Evolutionary conservation across 805 yeast genomes (phyloP), one percentile per base, ranked within the genome.

Genomic region (Pichia ethanolica): DNA sequence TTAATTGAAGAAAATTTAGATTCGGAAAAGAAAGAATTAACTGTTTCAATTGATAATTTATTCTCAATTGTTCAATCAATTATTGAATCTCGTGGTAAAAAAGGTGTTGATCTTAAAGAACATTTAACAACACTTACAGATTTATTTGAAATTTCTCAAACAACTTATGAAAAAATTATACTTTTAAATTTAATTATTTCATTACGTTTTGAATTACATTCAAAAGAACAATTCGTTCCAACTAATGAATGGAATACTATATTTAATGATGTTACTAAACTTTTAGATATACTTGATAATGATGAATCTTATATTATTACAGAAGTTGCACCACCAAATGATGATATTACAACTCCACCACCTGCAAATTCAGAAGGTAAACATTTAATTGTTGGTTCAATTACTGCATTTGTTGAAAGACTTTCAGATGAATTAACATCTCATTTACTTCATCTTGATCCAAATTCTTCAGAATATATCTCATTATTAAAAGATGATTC

Each of bases 401-500:
- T 93, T 44, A 79, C 86, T 44, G 83, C 97, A 8, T 79, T 86
- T 52, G 85, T 91, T 53, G 99, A 91, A 72, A 83, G 97, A 68
- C 77, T 93, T 54, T 97, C 89, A 64, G 98, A 91, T 62, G 99
- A 93, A 72, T 84, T 90, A 61, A 86, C 86, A 54, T 82, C 84
- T 58, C 88, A 95, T 43, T 77, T 93, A 60, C 89, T 90, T 65
- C 80, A 80, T 57, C 83, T 89, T 61, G 98, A 93, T 68, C 96
- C 97, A 42, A 97, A 93, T 66, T 86, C 97, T 27, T 83, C 88
- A 50, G 99, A 93, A 68, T 93, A 91, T 68, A 78, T 93, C 57
- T 86, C 84, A 57, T 81, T 98, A 67, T 78, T 93, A 64, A 84
- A 83, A 68, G 96, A 90, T 68, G 99, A 93, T 71, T 75, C 82